These are phyloP conservation scores for Daldinia sp. DNA, from an alignment of 2,329 filamentous ascomycete genomes.

Conservation along the genomic window DNA sequence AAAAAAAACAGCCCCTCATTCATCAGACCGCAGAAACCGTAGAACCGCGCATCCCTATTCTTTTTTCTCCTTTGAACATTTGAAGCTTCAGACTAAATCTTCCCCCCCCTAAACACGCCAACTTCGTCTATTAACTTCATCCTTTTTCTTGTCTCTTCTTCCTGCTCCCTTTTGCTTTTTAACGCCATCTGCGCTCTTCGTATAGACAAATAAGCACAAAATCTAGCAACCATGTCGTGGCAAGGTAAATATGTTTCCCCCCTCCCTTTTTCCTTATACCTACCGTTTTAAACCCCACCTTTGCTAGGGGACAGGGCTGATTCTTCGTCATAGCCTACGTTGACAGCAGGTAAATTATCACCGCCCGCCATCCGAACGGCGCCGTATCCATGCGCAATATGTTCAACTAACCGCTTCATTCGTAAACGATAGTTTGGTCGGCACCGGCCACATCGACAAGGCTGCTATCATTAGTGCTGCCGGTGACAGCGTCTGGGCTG, in stretches of 20 bases:
- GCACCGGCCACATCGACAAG: slow-evolving; percentile 80
- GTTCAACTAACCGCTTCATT: slow-evolving; percentile 14
- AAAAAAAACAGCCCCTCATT: slow-evolving; percentile 42
- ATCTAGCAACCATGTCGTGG: slow-evolving; percentile 70
- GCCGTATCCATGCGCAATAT: background rate
- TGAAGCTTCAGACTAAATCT: slow-evolving; percentile 32
- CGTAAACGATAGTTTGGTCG: slow-evolving; percentile 72
- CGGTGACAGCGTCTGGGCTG: slow-evolving; percentile 83
- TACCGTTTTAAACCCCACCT: slow-evolving; percentile 40
- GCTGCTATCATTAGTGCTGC: slow-evolving; percentile 83
- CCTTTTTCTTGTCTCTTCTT: slow-evolving; percentile 13
- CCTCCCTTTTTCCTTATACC: slow-evolving; percentile 27
- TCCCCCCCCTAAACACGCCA: slow-evolving; percentile 21
- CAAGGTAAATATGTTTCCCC: slow-evolving; percentile 64
- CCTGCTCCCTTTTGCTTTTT: slow-evolving; percentile 13
- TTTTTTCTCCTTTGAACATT: slow-evolving; percentile 32
- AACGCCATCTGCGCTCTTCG: slow-evolving; percentile 10
- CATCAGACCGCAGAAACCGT: too few relatives aligned
- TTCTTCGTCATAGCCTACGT: slow-evolving; percentile 59
- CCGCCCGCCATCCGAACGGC: slow-evolving; percentile 4
- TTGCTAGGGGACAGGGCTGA: slow-evolving; percentile 42
- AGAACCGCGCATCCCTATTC: slow-evolving; percentile 31
- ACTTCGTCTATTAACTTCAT: slow-evolving; percentile 16
- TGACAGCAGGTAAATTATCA: slow-evolving; percentile 62
- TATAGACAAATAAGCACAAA: slow-evolving; percentile 19